Conservation (phyloP, 345 rosid species). For the Citrus hindsii region DNA sequence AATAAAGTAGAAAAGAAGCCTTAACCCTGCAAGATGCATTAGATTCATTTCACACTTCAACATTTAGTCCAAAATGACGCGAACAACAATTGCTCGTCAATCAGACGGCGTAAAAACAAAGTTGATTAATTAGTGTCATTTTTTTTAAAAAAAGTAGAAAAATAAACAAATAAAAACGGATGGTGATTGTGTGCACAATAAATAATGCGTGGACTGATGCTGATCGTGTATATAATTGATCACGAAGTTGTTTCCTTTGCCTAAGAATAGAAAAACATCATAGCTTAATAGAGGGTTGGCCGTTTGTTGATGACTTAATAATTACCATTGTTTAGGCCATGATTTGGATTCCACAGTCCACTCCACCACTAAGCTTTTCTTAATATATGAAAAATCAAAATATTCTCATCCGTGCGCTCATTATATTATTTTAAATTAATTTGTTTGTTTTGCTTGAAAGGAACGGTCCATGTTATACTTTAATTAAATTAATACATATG, state of each 20-base stretch:
- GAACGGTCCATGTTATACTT: slow-evolving; percentile 15
- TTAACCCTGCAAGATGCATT: neutral
- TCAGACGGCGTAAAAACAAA: neutral
- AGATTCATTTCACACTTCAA: slow-evolving; percentile 16
- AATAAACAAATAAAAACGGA: too few species aligned
- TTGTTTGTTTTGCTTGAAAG: slow-evolving; percentile 17
- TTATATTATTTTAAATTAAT: slow-evolving; percentile 3
- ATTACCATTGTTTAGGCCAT: slow-evolving; percentile 16
- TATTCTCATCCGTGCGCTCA: slow-evolving; percentile 27
- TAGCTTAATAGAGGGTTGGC: neutral
- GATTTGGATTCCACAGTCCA: slow-evolving; percentile 47
- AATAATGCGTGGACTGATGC: too few species aligned
- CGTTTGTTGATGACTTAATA: slow-evolving; percentile 1
- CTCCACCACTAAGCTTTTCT: slow-evolving; percentile 21
- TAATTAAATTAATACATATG: neutral
- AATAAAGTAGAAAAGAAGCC: neutral
- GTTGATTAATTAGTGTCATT: neutral
- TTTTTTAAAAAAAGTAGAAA: too few species aligned
- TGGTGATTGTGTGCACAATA: neutral
- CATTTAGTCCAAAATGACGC: neutral
- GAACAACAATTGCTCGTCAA: neutral
- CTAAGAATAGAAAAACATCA: neutral
- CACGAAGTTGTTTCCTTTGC: neutral
- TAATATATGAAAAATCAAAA: slow-evolving; percentile 6
- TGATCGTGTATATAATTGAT: neutral